A percentile compares a stretch with the other conserved stretches of the same genome.
Evolutionary conservation across 805 yeast genomes (phyloP).

Genomic region (Diddensiella santjacobensis): DNA sequence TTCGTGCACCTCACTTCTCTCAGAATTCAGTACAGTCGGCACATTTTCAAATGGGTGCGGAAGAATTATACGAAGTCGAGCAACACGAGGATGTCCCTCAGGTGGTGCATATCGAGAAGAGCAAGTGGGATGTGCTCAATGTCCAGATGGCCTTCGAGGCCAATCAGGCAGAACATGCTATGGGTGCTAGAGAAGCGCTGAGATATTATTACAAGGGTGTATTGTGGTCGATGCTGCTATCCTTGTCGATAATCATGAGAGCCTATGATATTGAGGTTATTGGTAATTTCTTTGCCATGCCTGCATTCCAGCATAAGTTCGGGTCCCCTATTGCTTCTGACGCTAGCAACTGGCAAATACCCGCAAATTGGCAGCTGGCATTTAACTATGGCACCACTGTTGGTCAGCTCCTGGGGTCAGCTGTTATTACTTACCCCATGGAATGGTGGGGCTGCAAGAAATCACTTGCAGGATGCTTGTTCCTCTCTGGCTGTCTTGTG

Average conservation of each 20-base stretch:
- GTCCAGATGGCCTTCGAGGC: constrained; percentile 1
- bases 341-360: constrained; percentile 11
- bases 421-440: constrained; percentile 41
- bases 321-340: constrained; percentile 36
- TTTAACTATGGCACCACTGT: constrained; percentile 25
- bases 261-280: constrained; percentile 44
- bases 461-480: constrained; percentile 37
- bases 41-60: background rate
- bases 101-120: background rate
- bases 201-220: constrained; percentile 9
- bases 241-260: constrained; percentile 39
- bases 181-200: constrained; percentile 4
- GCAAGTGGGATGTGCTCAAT: background rate
- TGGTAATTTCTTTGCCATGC: constrained; percentile 42
- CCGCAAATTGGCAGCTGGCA: constrained; percentile 35
- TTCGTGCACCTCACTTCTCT: too few species aligned
- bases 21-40: too few species aligned
- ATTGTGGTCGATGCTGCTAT: constrained; percentile 9
- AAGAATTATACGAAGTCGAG: background rate
- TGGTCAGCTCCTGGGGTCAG: constrained; percentile 45
- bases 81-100: background rate
- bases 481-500: constrained; percentile 35
- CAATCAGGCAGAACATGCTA: constrained; percentile 1
- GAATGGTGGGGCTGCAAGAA: constrained; percentile 44
- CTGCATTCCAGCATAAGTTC: constrained; percentile 39